Evolutionary conservation across 306 rosid genomes (phyloP).

Genomic region (Vigna unguiculata): DNA sequence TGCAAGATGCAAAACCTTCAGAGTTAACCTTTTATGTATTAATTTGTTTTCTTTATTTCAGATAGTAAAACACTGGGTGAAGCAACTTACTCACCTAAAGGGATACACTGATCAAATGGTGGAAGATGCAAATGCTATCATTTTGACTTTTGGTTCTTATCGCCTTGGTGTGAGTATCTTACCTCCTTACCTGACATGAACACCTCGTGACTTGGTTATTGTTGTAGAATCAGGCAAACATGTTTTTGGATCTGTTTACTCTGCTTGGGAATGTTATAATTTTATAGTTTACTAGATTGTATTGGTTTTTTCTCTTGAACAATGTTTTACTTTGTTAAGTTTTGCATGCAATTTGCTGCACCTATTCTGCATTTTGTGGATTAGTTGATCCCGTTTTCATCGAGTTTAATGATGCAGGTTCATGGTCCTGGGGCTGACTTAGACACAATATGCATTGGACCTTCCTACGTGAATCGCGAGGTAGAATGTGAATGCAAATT

Average conservation of each 20-base stretch:
- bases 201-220: background rate
- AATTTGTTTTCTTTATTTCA: constrained; percentile 47
- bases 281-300: constrained; percentile 4
- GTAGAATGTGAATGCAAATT: constrained; percentile 37
- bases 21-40: background rate
- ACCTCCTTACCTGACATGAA: background rate
- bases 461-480: constrained; percentile 82
- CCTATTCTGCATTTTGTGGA: background rate
- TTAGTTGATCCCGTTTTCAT: background rate
- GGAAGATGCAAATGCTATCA: constrained; percentile 87
- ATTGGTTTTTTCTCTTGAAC: background rate
- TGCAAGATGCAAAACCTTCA: background rate
- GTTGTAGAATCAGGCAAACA: constrained; percentile 6
- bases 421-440: constrained; percentile 94
- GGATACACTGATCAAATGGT: constrained; percentile 98
- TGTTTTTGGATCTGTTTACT: background rate
- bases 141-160: constrained; percentile 60
- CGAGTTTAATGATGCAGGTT: constrained; percentile 51
- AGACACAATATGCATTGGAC: constrained; percentile 90
- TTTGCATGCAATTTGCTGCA: background rate
- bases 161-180: constrained; percentile 80
- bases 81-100: constrained; percentile 67
- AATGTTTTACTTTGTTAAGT: background rate
- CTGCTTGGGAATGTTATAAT: background rate
- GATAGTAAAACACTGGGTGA: constrained; percentile 90